These are phyloP conservation scores for Termitomyces sp. DNA, from an alignment of 768 basidiomycete species.

Conservation along the genomic window DNA sequence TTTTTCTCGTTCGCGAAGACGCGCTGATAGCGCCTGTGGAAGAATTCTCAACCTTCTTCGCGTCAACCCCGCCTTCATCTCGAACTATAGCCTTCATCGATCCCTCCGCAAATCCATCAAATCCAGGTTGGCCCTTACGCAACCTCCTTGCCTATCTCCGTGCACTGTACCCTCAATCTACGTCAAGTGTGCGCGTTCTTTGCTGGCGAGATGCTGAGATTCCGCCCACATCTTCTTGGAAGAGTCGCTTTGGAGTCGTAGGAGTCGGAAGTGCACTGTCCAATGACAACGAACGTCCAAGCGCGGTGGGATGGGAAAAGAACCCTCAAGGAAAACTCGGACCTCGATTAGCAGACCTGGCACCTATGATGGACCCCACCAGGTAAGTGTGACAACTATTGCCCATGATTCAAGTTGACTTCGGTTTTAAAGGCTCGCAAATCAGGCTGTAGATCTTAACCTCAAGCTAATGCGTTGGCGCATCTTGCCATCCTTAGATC, in stretches of 20 bases:
- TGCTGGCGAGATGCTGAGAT: slow-evolving; percentile 70
- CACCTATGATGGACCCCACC: slow-evolving; percentile 93
- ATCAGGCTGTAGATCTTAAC: slow-evolving; percentile 97
- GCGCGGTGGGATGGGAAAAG: slow-evolving; percentile 94
- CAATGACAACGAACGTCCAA: slow-evolving; percentile 30
- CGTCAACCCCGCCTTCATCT: slow-evolving; percentile 17
- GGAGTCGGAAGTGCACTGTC: slow-evolving; percentile 21
- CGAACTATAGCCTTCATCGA: slow-evolving; percentile 68
- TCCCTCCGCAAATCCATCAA: slow-evolving; percentile 69
- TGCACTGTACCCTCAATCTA: slow-evolving; percentile 45
- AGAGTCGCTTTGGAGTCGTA: slow-evolving; percentile 58
- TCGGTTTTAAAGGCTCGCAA: slow-evolving; percentile 59
- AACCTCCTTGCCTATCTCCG: slow-evolving; percentile 85
- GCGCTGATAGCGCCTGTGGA: slow-evolving; percentile 47
- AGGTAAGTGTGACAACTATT: slow-evolving; percentile 34
- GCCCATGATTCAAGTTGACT: not conserved
- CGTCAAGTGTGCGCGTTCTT: slow-evolving; percentile 53
- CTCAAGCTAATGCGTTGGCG: slow-evolving; percentile 98
- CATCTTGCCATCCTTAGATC: slow-evolving; percentile 81
- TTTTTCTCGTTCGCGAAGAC: slow-evolving; percentile 53
- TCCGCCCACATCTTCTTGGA: slow-evolving; percentile 42
- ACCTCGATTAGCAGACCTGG: slow-evolving; percentile 84
- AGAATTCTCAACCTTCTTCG: slow-evolving; percentile 54
- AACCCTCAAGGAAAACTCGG: slow-evolving; percentile 83
- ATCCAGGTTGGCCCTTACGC: slow-evolving; percentile 90